These are phyloP conservation scores for Talaromyces marneffei DNA, from an alignment of 2,329 filamentous ascomycete genomes.

Conservation along the genomic window DNA sequence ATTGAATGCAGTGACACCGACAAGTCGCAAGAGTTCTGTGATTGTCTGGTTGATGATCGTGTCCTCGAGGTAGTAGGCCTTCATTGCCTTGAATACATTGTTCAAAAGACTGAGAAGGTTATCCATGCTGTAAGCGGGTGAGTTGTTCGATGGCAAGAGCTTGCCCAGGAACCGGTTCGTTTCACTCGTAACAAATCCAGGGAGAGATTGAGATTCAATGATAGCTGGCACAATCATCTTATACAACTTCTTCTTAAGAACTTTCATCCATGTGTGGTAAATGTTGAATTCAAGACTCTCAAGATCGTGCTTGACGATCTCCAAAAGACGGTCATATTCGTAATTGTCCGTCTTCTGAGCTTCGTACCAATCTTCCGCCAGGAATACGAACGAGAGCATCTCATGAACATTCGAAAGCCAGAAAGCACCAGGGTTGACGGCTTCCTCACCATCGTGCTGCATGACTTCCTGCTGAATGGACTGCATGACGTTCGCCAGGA, in stretches of 20 bases:
- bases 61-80: slow-evolving; percentile 95
- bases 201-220: slow-evolving; percentile 96
- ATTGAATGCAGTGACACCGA: slow-evolving; percentile 97
- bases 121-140: slow-evolving; percentile 98
- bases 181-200: slow-evolving; percentile 97
- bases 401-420: slow-evolving; percentile 99
- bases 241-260: slow-evolving; percentile 96
- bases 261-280: slow-evolving; percentile 99
- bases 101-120: slow-evolving; percentile 93
- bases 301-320: slow-evolving; percentile 98
- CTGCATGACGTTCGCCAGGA: slow-evolving; percentile 99
- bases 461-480: slow-evolving; percentile 99
- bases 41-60: slow-evolving; percentile 93
- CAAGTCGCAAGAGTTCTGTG: slow-evolving; percentile 84
- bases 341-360: slow-evolving; percentile 99
- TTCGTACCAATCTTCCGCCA: slow-evolving; percentile 99
- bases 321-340: slow-evolving; percentile 92
- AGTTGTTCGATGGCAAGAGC: slow-evolving; percentile 80
- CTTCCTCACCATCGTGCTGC: slow-evolving; percentile 96
- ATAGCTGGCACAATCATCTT: slow-evolving; percentile 99
- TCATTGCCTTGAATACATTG: slow-evolving; percentile 98
- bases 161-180: slow-evolving; percentile 98
- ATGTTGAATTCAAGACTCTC: slow-evolving; percentile 99
- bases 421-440: slow-evolving; percentile 94
- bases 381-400: slow-evolving; percentile 98